These are phyloP conservation scores for Auxenochlorella pyrenoidosa DNA, from an alignment of 139 green algal genomes.

Conservation along the genomic window DNA sequence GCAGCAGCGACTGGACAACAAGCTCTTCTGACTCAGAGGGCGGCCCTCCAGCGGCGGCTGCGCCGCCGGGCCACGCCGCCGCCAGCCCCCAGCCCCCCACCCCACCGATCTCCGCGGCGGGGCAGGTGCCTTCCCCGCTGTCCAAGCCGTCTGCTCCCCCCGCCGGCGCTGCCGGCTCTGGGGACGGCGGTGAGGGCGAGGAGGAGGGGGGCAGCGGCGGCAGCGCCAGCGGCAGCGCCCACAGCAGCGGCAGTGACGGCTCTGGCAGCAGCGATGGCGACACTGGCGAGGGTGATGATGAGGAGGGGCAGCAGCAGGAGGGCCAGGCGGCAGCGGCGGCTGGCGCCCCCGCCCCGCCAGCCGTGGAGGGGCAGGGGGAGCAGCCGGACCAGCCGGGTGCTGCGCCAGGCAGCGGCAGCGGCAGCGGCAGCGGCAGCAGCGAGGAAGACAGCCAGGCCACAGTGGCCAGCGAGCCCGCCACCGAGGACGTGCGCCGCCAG, in stretches of 20 bases:
- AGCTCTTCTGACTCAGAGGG: no score
- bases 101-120: no score
- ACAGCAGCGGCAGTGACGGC: background rate
- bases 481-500: slow-evolving; percentile 10
- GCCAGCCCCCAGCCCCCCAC: no score
- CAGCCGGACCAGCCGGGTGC: background rate
- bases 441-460: slow-evolving; percentile 5
- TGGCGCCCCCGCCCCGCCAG: background rate
- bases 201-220: background rate
- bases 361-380: background rate
- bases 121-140: no score
- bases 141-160: no score
- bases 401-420: background rate
- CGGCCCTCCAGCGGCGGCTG: no score
- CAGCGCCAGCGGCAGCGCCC: background rate
- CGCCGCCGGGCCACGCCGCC: no score
- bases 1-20: background rate
- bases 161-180: background rate
- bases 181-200: background rate
- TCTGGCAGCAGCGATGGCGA: slow-evolving; percentile 12
- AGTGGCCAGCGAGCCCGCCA: background rate
- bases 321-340: background rate
- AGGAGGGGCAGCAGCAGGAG: slow-evolving; percentile 15
- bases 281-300: background rate
- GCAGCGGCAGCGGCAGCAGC: background rate